These are phyloP conservation scores for Pseudogymnoascus sp. DNA, from an alignment of 2,329 filamentous ascomycete genomes.

Conservation along the genomic window DNA sequence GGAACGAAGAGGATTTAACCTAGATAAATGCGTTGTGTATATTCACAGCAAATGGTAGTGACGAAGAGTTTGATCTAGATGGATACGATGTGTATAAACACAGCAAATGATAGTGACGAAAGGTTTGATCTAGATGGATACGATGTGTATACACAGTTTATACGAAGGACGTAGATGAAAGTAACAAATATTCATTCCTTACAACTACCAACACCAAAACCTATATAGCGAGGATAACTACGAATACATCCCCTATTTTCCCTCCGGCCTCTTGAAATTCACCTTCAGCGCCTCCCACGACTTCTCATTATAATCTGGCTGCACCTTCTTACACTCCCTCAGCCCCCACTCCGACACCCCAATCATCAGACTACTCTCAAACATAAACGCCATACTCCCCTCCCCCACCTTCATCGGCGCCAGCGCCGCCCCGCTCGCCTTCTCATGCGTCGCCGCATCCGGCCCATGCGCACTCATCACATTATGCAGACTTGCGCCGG, in stretches of 20 bases:
- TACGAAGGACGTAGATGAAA: not conserved
- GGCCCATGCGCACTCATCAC: slow-evolving; percentile 56
- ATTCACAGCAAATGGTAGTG: too few species aligned
- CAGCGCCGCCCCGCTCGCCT: slow-evolving; percentile 43
- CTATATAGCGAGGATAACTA: not conserved
- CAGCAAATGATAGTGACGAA: not conserved
- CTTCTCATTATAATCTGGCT: slow-evolving; percentile 59
- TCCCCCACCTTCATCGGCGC: slow-evolving; percentile 49
- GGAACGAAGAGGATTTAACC: too few species aligned
- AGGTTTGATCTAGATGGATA: not conserved
- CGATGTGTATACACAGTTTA: not conserved
- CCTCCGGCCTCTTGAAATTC: slow-evolving; percentile 34
- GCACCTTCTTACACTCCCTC: slow-evolving; percentile 59
- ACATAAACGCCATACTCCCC: slow-evolving; percentile 57
- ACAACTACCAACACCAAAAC: not conserved
- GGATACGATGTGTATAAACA: not conserved
- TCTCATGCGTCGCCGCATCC: slow-evolving; percentile 47
- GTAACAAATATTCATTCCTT: not conserved
- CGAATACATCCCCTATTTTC: slow-evolving; percentile 9
- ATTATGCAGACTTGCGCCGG: slow-evolving; percentile 53
- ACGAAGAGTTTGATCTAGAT: too few species aligned
- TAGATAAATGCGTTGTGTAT: too few species aligned
- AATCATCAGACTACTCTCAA: slow-evolving; percentile 58
- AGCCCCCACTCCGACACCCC: slow-evolving; percentile 67
- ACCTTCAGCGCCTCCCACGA: slow-evolving; percentile 52